A percentile compares a stretch with the other conserved stretches of the same genome.
Conservation (phyloP, 73 alveolate genomes). For the Tetrahymena borealis region DNA sequence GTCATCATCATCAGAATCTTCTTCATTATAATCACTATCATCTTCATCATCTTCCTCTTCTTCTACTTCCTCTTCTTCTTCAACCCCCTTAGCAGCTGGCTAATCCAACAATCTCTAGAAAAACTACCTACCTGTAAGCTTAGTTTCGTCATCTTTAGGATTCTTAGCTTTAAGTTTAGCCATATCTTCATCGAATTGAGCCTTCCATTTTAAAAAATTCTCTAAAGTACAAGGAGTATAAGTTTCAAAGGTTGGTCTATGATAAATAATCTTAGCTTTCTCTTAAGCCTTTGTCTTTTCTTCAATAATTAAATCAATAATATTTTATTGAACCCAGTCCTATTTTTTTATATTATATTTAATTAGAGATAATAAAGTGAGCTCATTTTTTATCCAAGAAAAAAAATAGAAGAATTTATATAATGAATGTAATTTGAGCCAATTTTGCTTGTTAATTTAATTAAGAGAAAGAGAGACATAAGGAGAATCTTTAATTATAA, state of each 20-base stretch:
- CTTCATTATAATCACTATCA: background rate
- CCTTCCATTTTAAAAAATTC: background rate
- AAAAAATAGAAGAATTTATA: no score
- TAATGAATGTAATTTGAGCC: no score
- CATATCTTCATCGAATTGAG: background rate
- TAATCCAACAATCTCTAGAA: background rate
- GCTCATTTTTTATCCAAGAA: no score
- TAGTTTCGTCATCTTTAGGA: background rate
- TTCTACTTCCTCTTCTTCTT: background rate
- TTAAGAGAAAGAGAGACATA: no score
- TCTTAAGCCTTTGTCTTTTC: background rate
- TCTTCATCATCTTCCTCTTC: background rate
- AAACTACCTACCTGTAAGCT: background rate
- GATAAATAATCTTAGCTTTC: background rate
- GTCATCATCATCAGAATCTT: background rate
- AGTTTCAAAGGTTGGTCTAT: background rate
- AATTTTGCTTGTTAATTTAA: no score
- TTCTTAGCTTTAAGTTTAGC: background rate
- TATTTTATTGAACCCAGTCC: background rate
- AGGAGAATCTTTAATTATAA: no score
- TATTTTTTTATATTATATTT: background rate
- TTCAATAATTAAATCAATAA: background rate
- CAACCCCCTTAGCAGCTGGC: background rate
- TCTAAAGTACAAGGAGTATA: background rate
- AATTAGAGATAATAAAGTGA: no score